phyloP scores from a whole-genome alignment of 2,329 filamentous ascomycete genomes.

The Fusarium sp. region DNA sequence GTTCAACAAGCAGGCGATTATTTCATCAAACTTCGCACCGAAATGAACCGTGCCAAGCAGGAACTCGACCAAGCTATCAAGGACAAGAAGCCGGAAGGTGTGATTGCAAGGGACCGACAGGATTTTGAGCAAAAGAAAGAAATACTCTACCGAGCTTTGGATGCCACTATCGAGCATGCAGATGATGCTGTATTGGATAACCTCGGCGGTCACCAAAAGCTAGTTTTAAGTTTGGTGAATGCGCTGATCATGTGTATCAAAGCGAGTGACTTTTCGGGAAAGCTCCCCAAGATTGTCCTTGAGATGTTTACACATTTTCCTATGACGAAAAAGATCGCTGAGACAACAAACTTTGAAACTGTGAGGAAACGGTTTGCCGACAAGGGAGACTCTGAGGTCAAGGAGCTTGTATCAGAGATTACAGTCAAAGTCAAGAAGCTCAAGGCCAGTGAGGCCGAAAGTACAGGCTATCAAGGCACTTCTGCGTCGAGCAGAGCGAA shows the following conservation, averaged over 20 bases:
- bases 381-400: constrained; percentile 72
- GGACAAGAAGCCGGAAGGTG: constrained; percentile 51
- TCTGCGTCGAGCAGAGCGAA: constrained; percentile 52
- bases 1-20: constrained; percentile 63
- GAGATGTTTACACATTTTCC: constrained; percentile 69
- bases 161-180: constrained; percentile 63
- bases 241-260: constrained; percentile 64
- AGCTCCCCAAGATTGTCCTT: constrained; percentile 64
- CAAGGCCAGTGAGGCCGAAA: constrained; percentile 47
- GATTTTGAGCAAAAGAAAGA: constrained; percentile 57
- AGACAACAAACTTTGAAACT: constrained; percentile 72
- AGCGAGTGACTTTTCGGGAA: constrained; percentile 60
- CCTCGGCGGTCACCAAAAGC: constrained; percentile 65
- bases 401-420: constrained; percentile 68
- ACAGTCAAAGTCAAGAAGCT: constrained; percentile 57
- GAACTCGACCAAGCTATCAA: constrained; percentile 56
- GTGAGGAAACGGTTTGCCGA: constrained; percentile 71
- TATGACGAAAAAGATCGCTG: constrained; percentile 68
- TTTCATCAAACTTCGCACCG: constrained; percentile 58
- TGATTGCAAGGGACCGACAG: constrained; percentile 51
- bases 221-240: constrained; percentile 64
- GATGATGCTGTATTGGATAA: constrained; percentile 66
- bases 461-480: constrained; percentile 52
- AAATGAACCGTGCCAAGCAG: constrained; percentile 58
- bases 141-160: constrained; percentile 60